Evolutionary conservation across 106 monocot species (phyloP).

Genomic region (Apostasia ramifera): DNA sequence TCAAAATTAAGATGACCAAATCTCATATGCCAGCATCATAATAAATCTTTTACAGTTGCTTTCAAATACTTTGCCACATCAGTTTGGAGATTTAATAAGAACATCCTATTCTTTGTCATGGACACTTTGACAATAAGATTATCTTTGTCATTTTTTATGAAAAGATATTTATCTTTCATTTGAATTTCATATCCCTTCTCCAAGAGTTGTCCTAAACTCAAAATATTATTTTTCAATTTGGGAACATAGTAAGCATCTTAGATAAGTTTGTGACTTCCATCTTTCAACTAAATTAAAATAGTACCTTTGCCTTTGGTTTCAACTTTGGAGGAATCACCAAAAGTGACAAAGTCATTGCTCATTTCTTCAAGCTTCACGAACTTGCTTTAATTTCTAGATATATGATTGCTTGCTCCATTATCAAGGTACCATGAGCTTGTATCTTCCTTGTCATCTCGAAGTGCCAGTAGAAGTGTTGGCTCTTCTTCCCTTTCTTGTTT

Average conservation of each 20-base stretch:
- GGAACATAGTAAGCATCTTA: background rate
- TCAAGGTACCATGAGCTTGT: background rate
- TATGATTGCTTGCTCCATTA: background rate
- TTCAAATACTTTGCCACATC: too few relatives aligned
- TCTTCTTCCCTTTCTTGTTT: background rate
- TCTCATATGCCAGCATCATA: background rate
- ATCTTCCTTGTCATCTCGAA: background rate
- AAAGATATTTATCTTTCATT: background rate
- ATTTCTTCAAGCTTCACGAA: slow-evolving; percentile 1
- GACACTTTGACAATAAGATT: slow-evolving; percentile 3
- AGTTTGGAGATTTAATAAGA: too few relatives aligned
- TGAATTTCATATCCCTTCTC: background rate
- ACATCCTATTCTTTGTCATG: background rate
- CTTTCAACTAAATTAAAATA: slow-evolving; percentile 3
- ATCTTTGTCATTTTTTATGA: background rate
- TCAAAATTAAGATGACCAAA: slow-evolving; percentile 9
- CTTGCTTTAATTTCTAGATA: background rate
- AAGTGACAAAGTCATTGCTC: background rate
- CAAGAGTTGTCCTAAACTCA: background rate
- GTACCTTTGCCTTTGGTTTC: background rate
- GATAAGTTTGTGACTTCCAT: background rate
- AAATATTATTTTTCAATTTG: background rate
- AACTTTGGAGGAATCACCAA: background rate
- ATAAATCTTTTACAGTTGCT: too few relatives aligned
- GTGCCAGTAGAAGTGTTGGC: background rate